Base-by-base conservation (phyloP, 2,329 filamentous ascomycete genomes). In the Parastagonospora avenae region DNA sequence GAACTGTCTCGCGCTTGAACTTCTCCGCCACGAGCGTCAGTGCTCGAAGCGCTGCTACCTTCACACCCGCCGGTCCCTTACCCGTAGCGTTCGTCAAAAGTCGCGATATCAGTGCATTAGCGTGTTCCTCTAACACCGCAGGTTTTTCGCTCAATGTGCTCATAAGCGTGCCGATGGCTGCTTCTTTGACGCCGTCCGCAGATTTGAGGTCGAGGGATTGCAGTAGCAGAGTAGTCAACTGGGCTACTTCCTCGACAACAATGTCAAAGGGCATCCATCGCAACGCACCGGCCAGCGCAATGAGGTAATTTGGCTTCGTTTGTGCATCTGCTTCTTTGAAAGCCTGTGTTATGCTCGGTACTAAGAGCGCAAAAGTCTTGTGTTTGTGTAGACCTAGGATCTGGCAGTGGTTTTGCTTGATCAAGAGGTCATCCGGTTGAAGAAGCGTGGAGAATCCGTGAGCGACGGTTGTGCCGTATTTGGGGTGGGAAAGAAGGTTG, bases 301-400 rank as follows among this genome's bases (percentile, higher is more conserved):
- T 79, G 19, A 89, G 79, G 60, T 86, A 85, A 54, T 85, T 84
- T 40, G 80, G 77, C 68, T 87, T 88, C 15, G 76, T 70, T 10
- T 72, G 58, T 48, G 63, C 50, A 28, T 72, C 68, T 7, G 79
- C 76, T 14, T 70, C 70, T 49, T 77, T 79, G 64, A 86, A 84
- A 3, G 77, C 74, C 24, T 76, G 70, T 4, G 82, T 79, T 42
- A 88, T 81, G 28, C 79, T 70, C 0, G 85, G 85, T 2, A 84
- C 76, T 4, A 85, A 76, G 12, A 84, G 80, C 28, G 79, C 79
- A 71, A 89, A 88, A 35, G 82, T 78, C 54, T 83, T 84, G 62
- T 89, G 86, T 63, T 85, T 86, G 57, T 83, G 81, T 2, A 89
- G 76, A 3, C 85, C 77, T 3, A 85, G 82, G 32, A 88, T 80